Evolutionary conservation across 148 eudicot genomes (phyloP).

Genomic region (Amaranthus hypochondriacus): DNA sequence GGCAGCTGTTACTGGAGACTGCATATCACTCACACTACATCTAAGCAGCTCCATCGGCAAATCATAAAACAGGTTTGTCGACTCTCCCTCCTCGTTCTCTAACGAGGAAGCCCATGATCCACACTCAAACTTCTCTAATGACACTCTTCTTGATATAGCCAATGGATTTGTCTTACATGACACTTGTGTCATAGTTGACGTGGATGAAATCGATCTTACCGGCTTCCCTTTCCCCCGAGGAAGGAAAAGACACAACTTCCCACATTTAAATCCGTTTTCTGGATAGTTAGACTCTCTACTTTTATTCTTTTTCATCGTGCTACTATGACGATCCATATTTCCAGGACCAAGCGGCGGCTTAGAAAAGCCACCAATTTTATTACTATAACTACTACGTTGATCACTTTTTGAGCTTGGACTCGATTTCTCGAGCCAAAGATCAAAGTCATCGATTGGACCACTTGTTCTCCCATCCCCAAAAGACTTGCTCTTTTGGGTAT

Average conservation of each 20-base stretch:
- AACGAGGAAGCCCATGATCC: slow-evolving; percentile 67
- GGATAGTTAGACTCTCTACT: slow-evolving; percentile 12
- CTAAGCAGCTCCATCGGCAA: slow-evolving; percentile 72
- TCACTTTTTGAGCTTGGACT: background rate
- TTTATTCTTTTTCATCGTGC: slow-evolving; percentile 10
- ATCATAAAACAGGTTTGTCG: slow-evolving; percentile 61
- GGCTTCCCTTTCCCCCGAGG: slow-evolving; percentile 75
- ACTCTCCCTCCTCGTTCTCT: slow-evolving; percentile 29
- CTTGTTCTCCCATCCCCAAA: slow-evolving; percentile 52
- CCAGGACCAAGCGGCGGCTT: slow-evolving; percentile 30
- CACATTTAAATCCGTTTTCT: slow-evolving; percentile 68
- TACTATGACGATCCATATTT: background rate
- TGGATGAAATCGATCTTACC: slow-evolving; percentile 37
- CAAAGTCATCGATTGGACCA: slow-evolving; percentile 49
- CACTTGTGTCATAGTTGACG: slow-evolving; percentile 18
- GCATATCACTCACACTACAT: slow-evolving; percentile 57
- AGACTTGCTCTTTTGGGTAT: slow-evolving; percentile 55
- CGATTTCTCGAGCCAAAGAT: slow-evolving; percentile 41
- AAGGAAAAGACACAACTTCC: slow-evolving; percentile 70
- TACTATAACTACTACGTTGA: slow-evolving; percentile 1
- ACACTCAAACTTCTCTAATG: slow-evolving; percentile 77
- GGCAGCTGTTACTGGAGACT: slow-evolving; percentile 63
- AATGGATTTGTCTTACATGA: slow-evolving; percentile 24
- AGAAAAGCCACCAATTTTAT: background rate
- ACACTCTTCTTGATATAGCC: slow-evolving; percentile 57